These are phyloP conservation scores for Botrytis fragariae DNA, from an alignment of 2,329 filamentous ascomycete genomes.

Conservation along the genomic window DNA sequence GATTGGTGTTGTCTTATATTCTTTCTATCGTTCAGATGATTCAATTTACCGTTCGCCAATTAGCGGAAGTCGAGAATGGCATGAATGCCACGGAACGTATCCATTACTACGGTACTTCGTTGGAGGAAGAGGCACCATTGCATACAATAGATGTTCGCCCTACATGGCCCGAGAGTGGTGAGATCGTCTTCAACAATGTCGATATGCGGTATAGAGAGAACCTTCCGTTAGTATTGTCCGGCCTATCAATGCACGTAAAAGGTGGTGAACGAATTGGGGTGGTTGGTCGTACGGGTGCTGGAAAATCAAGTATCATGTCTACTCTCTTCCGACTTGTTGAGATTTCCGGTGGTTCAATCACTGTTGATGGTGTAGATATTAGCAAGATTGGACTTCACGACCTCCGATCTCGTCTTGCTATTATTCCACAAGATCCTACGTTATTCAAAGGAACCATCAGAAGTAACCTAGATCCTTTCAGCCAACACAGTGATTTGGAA, in stretches of 20 bases:
- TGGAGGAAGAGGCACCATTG: conserved; percentile 86
- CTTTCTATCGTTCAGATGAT: conserved; percentile 92
- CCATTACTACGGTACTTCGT: conserved; percentile 80
- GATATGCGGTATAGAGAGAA: conserved; percentile 75
- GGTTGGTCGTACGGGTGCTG: conserved; percentile 77
- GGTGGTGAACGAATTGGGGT: conserved; percentile 80
- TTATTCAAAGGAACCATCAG: conserved; percentile 79
- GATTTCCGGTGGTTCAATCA: conserved; percentile 59
- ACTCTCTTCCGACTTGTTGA: conserved; percentile 76
- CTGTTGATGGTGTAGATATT: conserved; percentile 67
- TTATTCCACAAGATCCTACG: conserved; percentile 83
- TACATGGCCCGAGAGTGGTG: conserved; percentile 82
- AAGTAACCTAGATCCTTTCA: conserved; percentile 77
- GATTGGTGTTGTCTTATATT: conserved; percentile 90
- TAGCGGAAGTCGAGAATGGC: conserved; percentile 94
- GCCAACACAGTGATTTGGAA: conserved; percentile 72
- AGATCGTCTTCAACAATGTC: conserved; percentile 72
- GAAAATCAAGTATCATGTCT: conserved; percentile 81
- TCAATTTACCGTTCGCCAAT: conserved; percentile 89
- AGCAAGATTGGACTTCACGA: conserved; percentile 72
- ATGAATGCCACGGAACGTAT: conserved; percentile 96
- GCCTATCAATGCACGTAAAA: conserved; percentile 67
- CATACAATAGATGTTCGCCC: conserved; percentile 70
- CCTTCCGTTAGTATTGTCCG: conserved; percentile 70
- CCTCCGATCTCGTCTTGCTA: conserved; percentile 71